Base-by-base conservation (phyloP, 495 filamentous ascomycete genomes). In the Daldinia vernicosa region DNA sequence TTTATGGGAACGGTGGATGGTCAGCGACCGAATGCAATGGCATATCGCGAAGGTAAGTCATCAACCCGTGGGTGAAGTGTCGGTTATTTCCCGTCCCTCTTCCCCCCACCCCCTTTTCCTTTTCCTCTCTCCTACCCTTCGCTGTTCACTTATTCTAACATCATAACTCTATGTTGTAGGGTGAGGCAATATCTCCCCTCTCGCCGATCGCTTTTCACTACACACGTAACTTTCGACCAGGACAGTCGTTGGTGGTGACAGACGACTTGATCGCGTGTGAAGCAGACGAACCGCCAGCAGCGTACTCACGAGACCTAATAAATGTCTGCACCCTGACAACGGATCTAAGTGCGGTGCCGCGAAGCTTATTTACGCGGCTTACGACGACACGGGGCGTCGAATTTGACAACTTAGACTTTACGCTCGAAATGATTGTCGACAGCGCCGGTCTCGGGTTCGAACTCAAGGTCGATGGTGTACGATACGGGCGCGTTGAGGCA, bases 1-100 rank as follows among this genome's bases (percentile, higher is more conserved):
- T 12, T 70, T 93, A 37, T 93, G 90, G 90, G 90, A 93, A 78
- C 76, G 90, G 32, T 93, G 90, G 90, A 93, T 93, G 90, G 89
- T 93, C 15, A 87, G 83, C 60, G 90, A 93, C 78, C 83, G 90
- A 53, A 92, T 93, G 90, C 89, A 92, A 72, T 93, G 90, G 90
- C 90, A 92, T 79, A 91, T 91, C 76, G 86, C 87, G 11, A 91
- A 90, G 83, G 89, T 90, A 66, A 73, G 82, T 75, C 15, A 4
- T 56, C 6, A 6, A 30, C 32, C 45, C 30, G 15, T 37, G 7
- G 43, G 43, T 8, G 43, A 24, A 47, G 8, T 22, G 50, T 53
- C 50, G 50, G 15, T 15, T 15, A 53, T 37, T 19, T 40, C 26
- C 7, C 15, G 17, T 2, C 30, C n/a, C 35, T 14, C 9, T 28